These are phyloP conservation scores for Suhomyces vadensis DNA, from an alignment of 805 yeast species.

Conservation along the genomic window DNA sequence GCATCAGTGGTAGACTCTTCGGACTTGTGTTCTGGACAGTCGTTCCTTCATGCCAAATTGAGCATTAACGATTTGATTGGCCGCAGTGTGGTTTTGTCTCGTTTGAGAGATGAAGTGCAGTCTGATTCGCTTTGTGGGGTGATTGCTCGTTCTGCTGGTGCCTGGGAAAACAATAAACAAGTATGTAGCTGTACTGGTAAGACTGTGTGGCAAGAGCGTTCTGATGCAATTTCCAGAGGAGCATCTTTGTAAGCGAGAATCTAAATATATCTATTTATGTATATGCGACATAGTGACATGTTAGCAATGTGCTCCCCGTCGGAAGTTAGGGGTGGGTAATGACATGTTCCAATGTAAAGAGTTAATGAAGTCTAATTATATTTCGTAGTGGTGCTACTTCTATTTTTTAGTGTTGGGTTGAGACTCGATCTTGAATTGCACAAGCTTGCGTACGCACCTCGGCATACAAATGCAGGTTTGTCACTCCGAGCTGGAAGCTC, in stretches of 20 bases:
- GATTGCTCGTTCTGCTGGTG: constrained; percentile 94
- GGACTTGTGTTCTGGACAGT: constrained; percentile 35
- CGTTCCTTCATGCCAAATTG: constrained; percentile 44
- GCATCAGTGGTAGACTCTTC: constrained; percentile 23
- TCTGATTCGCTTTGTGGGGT: constrained; percentile 70
- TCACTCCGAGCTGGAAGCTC: too few relatives aligned
- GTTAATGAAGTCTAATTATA: too few relatives aligned
- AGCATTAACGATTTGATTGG: constrained; percentile 67
- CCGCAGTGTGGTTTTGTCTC: constrained; percentile 56
- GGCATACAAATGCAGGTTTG: too few relatives aligned
- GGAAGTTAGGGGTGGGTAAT: too few relatives aligned
- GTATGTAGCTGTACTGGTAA: constrained; percentile 95
- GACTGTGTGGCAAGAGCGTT: constrained; percentile 93
- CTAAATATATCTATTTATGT: too few relatives aligned
- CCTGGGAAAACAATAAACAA: constrained; percentile 92
- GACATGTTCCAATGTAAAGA: too few relatives aligned
- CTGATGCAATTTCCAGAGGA: constrained; percentile 69
- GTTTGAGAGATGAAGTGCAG: constrained; percentile 37
- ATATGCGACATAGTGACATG: too few relatives aligned
- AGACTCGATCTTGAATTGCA: too few relatives aligned
- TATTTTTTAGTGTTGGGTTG: too few relatives aligned
- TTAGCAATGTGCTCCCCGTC: too few relatives aligned
- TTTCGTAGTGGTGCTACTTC: too few relatives aligned
- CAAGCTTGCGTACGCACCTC: too few relatives aligned
- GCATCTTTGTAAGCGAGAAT: constrained; percentile 22